These are phyloP conservation scores for Teratosphaeria pseudoeucalypti DNA, from an alignment of 2,329 filamentous ascomycete genomes.

Conservation along the genomic window DNA sequence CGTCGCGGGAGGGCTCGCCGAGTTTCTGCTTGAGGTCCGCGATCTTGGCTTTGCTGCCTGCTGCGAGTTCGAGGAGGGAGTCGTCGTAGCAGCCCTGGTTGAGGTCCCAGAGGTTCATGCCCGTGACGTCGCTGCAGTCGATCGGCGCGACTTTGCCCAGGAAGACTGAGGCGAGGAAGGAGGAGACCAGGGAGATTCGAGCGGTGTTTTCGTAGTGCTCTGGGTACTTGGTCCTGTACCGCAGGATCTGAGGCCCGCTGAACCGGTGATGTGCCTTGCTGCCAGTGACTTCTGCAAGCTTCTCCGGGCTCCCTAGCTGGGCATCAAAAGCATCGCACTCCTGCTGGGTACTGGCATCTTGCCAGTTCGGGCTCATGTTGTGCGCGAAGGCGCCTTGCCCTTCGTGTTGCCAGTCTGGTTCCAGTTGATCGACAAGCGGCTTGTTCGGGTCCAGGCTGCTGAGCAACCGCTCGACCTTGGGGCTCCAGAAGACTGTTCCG, in stretches of 20 bases:
- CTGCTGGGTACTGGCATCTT: constrained; percentile 86
- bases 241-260: constrained; percentile 91
- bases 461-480: constrained; percentile 56
- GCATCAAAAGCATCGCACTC: constrained; percentile 85
- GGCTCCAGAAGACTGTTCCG: constrained; percentile 89
- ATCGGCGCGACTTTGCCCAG: constrained; percentile 77
- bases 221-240: constrained; percentile 70
- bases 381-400: constrained; percentile 60
- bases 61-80: constrained; percentile 62
- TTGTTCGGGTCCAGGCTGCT: constrained; percentile 48
- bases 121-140: constrained; percentile 88
- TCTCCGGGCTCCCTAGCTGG: constrained; percentile 53
- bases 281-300: constrained; percentile 70
- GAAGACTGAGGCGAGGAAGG: constrained; percentile 85
- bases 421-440: constrained; percentile 62
- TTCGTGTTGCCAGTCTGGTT: constrained; percentile 27
- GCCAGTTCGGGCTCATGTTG: constrained; percentile 90
- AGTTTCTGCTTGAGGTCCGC: constrained; percentile 65
- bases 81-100: constrained; percentile 62
- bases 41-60: constrained; percentile 50
- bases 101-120: constrained; percentile 96
- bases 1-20: constrained; percentile 68
- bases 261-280: constrained; percentile 97
- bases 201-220: constrained; percentile 69
- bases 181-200: constrained; percentile 87